Base-by-base conservation (phyloP, 108 stramenopile genomes). In the Fragilariopsis cylindrus region DNA sequence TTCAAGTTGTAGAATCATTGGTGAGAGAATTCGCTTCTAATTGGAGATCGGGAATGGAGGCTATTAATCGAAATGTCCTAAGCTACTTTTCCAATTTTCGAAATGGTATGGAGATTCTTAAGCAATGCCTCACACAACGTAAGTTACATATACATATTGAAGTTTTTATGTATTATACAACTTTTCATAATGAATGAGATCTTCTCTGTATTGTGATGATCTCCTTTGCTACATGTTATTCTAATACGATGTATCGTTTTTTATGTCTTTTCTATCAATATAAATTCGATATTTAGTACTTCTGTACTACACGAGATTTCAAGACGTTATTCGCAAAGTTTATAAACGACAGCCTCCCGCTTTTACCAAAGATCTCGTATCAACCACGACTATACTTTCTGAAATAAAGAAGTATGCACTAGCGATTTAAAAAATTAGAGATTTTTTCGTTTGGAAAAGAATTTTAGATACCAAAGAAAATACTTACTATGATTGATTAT, bases 61-160 rank as follows among this genome's bases (percentile, higher is more conserved):
- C 82, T 56, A 96, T 98, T 82, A 97, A 99, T 81, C 82, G 96
- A 30, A 94, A 98, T 77, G 99, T 99, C 3, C 77, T 98, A 40
- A 84, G 88, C 11, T 97, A 93, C 70, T 99, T 98, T 86, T 93
- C 96, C 45, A 98, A 99, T 82, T 97, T 97, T 85, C 82, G 94
- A 16, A 98, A 98, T 76, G 97, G 98, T 18, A 97, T 98, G 97
- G 99, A 98, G 70, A 96, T 99, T 68, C 83, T 99, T 48, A 99
- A 99, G 86, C 96, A 98, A 84, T 96, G 96, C 13, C 76, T 98
- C 68, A 98, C 98, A 47, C 98, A 98, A 78, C 80, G 58, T 60
- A 60, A 60, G 58, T 60, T 5, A 60, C 8, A 60, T 56, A 60
- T 60, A 41, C 58, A 11, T 60, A 60, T 30, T 30, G 30, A 30